phyloP scores from a whole-genome alignment of 805 yeast genomes.

The Saccharomycopsis sp. region DNA sequence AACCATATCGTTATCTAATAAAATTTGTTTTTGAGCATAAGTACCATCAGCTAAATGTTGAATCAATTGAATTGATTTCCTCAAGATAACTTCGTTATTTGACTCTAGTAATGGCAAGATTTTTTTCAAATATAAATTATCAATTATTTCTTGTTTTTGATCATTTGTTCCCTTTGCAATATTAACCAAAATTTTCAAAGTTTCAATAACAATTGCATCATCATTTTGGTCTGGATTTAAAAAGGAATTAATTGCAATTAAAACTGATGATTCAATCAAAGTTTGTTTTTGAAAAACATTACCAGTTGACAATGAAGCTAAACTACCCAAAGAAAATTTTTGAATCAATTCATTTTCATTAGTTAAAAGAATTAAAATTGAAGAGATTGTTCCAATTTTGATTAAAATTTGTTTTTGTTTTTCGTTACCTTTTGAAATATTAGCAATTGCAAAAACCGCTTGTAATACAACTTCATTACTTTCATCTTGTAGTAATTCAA shows the following conservation, averaged over 20 bases:
- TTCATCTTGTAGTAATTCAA: conserved; percentile 16
- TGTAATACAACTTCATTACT: conserved; percentile 17
- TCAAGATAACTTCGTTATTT: conserved; percentile 12
- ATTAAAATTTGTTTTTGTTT: conserved; percentile 16
- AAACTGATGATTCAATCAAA: conserved; percentile 9
- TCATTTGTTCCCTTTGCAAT: conserved; percentile 18
- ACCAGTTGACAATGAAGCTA: conserved; percentile 16
- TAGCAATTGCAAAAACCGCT: conserved; percentile 17
- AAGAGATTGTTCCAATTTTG: conserved; percentile 15
- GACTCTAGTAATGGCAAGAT: conserved; percentile 14
- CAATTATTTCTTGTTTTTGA: conserved; percentile 16
- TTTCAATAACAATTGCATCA: conserved; percentile 15
- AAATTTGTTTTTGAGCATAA: conserved; percentile 14
- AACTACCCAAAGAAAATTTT: conserved; percentile 15
- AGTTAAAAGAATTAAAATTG: conserved; percentile 10
- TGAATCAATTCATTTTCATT: conserved; percentile 16
- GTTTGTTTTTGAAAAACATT: conserved; percentile 18
- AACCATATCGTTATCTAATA: conserved; percentile 17
- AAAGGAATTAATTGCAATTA: conserved; percentile 5
- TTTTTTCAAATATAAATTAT: conserved; percentile 9
- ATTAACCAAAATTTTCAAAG: conserved; percentile 14
- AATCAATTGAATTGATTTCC: conserved; percentile 15
- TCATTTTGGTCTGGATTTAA: conserved; percentile 13
- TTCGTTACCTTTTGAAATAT: conserved; percentile 16
- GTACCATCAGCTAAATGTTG: conserved; percentile 16